phyloP scores from a whole-genome alignment of 805 yeast species.

The Candida vartiovaarae region DNA sequence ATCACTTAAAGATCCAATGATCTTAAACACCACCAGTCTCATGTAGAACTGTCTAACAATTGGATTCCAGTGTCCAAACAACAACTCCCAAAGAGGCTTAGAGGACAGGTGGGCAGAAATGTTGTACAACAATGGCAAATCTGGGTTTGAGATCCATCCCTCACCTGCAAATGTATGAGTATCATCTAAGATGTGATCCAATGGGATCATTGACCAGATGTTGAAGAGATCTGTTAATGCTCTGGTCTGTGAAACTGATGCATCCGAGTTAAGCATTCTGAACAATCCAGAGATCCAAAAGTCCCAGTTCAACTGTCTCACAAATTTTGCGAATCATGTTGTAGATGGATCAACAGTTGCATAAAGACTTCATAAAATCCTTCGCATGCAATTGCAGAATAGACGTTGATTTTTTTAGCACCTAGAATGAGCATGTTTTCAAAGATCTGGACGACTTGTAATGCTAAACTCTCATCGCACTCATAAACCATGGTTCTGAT shows the following conservation, averaged over 20 bases:
- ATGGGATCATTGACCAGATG: conserved; percentile 65
- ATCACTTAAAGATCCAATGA: conserved; percentile 21
- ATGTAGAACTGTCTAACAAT: conserved; percentile 63
- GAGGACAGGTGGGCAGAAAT: conserved; percentile 50
- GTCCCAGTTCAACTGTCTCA: conserved; percentile 49
- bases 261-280: conserved; percentile 56
- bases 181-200: conserved; percentile 9
- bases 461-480: conserved; percentile 1
- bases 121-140: conserved; percentile 40
- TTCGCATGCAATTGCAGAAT: conserved; percentile 34
- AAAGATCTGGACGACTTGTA: not conserved
- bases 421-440: conserved; percentile 3
- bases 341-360: conserved; percentile 19
- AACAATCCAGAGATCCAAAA: conserved; percentile 65
- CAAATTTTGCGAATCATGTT: conserved; percentile 9
- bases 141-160: conserved; percentile 34
- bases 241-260: conserved; percentile 53
- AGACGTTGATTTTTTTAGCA: conserved; percentile 19
- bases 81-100: conserved; percentile 41
- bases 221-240: conserved; percentile 63
- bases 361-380: conserved; percentile 32
- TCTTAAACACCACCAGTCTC: conserved; percentile 62
- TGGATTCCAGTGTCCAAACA: conserved; percentile 77
- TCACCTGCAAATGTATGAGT: not conserved
- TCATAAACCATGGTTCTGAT: conserved; percentile 6